Conservation (phyloP, 2,329 filamentous ascomycete genomes). For the Phialemoniopsis sp. region DNA sequence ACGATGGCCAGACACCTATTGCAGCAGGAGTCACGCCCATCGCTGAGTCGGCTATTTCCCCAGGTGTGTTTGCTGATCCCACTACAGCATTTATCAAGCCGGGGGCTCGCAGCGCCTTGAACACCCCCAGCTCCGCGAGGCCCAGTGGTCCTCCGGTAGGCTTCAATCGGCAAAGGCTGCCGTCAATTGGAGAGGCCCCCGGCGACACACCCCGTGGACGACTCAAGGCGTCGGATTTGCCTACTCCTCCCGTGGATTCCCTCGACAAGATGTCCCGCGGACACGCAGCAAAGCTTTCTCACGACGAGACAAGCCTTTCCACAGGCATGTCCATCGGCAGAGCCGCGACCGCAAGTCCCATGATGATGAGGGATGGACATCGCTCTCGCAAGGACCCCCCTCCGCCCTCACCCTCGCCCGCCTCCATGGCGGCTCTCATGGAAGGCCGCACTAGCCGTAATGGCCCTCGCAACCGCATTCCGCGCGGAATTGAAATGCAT, state of each 20-base stretch:
- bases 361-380: slow-evolving; percentile 52
- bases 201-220: slow-evolving; percentile 13
- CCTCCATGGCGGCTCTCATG: slow-evolving; percentile 58
- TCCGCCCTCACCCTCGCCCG: slow-evolving; percentile 65
- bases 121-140: slow-evolving; percentile 64
- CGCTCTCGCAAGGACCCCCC: slow-evolving; percentile 42
- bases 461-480: slow-evolving; percentile 74
- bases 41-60: slow-evolving; percentile 71
- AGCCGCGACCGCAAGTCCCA: slow-evolving; percentile 64
- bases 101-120: slow-evolving; percentile 63
- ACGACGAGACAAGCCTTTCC: slow-evolving; percentile 30
- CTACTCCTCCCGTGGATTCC: slow-evolving; percentile 18
- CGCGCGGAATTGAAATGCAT: slow-evolving; percentile 62
- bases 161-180: slow-evolving; percentile 61
- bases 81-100: slow-evolving; percentile 66
- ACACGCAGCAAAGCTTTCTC: slow-evolving; percentile 29
- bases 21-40: slow-evolving; percentile 86
- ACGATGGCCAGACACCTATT: slow-evolving; percentile 67
- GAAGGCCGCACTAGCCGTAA: slow-evolving; percentile 59
- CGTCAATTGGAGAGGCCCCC: slow-evolving; percentile 72
- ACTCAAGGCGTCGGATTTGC: slow-evolving; percentile 18
- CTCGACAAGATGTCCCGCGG: slow-evolving; percentile 10
- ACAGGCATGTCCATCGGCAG: slow-evolving; percentile 35
- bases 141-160: slow-evolving; percentile 52
- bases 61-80: slow-evolving; percentile 61